Percentiles rank a stretch among this genome's conserved stretches.
Conservation (phyloP, 2,329 filamentous ascomycete species). For the Diaporthe ilicicola region DNA sequence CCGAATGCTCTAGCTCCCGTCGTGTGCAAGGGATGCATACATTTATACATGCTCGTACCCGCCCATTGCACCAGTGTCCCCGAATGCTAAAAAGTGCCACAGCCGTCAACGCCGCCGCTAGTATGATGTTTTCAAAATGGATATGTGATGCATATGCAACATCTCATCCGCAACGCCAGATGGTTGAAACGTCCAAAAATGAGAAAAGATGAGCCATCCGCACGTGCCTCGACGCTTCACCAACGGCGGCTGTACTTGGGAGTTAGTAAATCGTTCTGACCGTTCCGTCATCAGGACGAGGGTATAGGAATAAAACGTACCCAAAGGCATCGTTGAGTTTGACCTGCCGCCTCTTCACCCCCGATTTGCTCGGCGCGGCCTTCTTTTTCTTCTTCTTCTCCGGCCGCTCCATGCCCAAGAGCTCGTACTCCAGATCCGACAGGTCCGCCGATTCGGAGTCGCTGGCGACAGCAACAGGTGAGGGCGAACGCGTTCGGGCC, state of each 20-base stretch:
- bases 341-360: slow-evolving; percentile 20
- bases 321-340: slow-evolving; percentile 33
- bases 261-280: background rate
- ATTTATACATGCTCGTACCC: slow-evolving; percentile 4
- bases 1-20: background rate
- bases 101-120: slow-evolving; percentile 17
- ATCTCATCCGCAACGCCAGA: background rate
- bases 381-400: slow-evolving; percentile 27
- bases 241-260: slow-evolving; percentile 20
- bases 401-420: slow-evolving; percentile 30
- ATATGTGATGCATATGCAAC: background rate
- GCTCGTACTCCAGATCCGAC: slow-evolving; percentile 34
- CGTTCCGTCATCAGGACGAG: background rate
- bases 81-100: background rate
- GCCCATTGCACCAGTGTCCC: background rate
- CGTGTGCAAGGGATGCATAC: slow-evolving; percentile 2
- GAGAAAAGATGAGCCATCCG: background rate
- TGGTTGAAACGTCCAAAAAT: background rate
- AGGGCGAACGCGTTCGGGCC: slow-evolving; percentile 21
- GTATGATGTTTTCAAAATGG: background rate
- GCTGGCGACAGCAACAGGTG: slow-evolving; percentile 8
- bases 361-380: slow-evolving; percentile 3
- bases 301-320: background rate
- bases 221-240: background rate
- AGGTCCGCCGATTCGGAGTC: slow-evolving; percentile 31